Evolutionary conservation across 169 alveolate genomes (phyloP).

Genomic region (Fabrea salina): DNA sequence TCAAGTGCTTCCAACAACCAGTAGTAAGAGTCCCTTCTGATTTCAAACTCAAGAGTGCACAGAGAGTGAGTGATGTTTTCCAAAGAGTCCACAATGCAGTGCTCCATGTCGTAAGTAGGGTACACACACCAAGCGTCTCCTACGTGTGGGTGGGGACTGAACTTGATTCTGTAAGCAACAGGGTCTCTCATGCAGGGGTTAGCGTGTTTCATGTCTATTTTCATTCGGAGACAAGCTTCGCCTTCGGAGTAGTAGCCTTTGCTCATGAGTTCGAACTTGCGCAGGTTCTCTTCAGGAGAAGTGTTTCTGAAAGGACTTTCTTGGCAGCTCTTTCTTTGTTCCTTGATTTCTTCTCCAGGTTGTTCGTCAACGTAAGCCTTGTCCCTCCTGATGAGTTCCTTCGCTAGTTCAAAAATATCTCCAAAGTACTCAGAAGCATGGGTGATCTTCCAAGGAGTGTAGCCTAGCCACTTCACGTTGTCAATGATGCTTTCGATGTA

Average conservation of each 20-base stretch:
- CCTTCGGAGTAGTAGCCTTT: slow-evolving; percentile 95
- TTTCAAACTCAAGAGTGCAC: slow-evolving; percentile 98
- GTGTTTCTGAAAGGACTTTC: slow-evolving; percentile 94
- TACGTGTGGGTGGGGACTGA: slow-evolving; percentile 94
- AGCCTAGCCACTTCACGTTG: slow-evolving; percentile 96
- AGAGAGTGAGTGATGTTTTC: slow-evolving; percentile 98
- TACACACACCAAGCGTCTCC: slow-evolving; percentile 98
- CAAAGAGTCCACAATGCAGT: slow-evolving; percentile 97
- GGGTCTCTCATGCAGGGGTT: slow-evolving; percentile 99
- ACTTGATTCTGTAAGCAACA: slow-evolving; percentile 90
- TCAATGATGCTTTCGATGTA: slow-evolving; percentile 91
- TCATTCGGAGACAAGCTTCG: slow-evolving; percentile 94
- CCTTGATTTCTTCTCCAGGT: slow-evolving; percentile 89
- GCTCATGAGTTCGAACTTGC: slow-evolving; percentile 94
- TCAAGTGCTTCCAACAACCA: slow-evolving; percentile 96
- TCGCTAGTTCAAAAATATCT: slow-evolving; percentile 95
- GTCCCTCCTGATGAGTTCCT: slow-evolving; percentile 91
- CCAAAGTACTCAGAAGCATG: slow-evolving; percentile 98
- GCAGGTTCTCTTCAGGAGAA: slow-evolving; percentile 93
- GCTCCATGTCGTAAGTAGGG: slow-evolving; percentile 99
- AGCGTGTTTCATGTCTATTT: slow-evolving; percentile 95
- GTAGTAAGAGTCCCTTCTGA: slow-evolving; percentile 97
- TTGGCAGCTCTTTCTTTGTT: slow-evolving; percentile 85
- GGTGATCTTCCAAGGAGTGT: slow-evolving; percentile 91
- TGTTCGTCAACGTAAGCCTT: slow-evolving; percentile 98